These are phyloP conservation scores for Psilocybe sp. DNA, from an alignment of 768 basidiomycete species.

Conservation along the genomic window DNA sequence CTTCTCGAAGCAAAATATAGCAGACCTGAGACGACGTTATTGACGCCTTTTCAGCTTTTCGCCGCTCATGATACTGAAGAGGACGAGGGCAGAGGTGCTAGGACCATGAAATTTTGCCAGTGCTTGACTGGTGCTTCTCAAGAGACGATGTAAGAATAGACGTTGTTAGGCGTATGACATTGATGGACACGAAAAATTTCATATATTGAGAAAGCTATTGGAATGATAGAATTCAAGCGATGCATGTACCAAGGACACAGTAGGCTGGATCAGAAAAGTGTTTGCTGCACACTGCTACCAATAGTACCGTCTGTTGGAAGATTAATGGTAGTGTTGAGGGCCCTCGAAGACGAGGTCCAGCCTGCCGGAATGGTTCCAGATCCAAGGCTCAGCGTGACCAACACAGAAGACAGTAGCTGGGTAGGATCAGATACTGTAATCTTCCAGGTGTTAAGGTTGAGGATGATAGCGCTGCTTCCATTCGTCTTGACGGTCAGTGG, in stretches of 20 bases:
- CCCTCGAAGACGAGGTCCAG: slow-evolving; percentile 16
- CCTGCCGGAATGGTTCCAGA: slow-evolving; percentile 17
- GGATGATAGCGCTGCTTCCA: slow-evolving; percentile 42
- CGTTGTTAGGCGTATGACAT: neutral
- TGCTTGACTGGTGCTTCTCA: neutral
- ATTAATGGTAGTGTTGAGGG: slow-evolving; percentile 27
- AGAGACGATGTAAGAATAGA: neutral
- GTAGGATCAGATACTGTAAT: slow-evolving; percentile 64
- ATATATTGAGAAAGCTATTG: neutral
- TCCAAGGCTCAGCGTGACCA: slow-evolving; percentile 32
- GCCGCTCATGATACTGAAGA: too few relatives aligned
- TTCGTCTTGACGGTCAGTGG: slow-evolving; percentile 31
- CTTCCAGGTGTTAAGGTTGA: slow-evolving; percentile 34
- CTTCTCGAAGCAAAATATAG: too few relatives aligned
- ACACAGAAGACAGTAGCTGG: slow-evolving; percentile 39
- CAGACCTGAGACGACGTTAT: too few relatives aligned
- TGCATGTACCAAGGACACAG: too few relatives aligned
- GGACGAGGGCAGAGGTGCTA: too few relatives aligned
- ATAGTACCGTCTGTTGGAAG: slow-evolving; percentile 43
- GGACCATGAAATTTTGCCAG: too few relatives aligned
- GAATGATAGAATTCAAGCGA: too few relatives aligned
- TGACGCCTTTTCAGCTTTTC: too few relatives aligned
- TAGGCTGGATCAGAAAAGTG: slow-evolving; percentile 8
- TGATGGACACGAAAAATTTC: neutral
- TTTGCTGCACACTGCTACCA: slow-evolving; percentile 42